These are phyloP conservation scores for Zea mays DNA, from an alignment of 176 grass and related monocot genomes.

Conservation along the genomic window DNA sequence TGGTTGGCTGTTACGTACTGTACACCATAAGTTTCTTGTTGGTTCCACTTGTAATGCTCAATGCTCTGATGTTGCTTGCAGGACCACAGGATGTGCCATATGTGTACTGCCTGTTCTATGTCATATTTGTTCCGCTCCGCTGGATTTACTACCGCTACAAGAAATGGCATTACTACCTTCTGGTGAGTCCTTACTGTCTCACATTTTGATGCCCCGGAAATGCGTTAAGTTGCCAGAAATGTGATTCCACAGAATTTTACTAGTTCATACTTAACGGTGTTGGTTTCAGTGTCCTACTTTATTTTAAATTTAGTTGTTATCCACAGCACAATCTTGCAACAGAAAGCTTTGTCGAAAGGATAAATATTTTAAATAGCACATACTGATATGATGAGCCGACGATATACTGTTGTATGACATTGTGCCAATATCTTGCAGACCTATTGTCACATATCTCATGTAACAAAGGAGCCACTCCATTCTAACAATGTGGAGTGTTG, in stretches of 20 bases:
- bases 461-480: background rate
- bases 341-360: background rate
- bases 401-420: background rate
- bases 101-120: conserved; percentile 92
- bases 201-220: background rate
- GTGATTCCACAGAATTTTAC: background rate
- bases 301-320: background rate
- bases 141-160: conserved; percentile 99
- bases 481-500: background rate
- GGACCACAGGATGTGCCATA: conserved; percentile 89
- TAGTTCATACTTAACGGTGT: background rate
- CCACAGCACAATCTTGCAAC: background rate
- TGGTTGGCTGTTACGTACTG: background rate
- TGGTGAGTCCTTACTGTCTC: conserved; percentile 49
- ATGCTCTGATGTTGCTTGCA: conserved; percentile 36
- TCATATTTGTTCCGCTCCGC: conserved; percentile 86
- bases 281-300: background rate
- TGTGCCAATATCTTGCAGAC: background rate
- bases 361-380: background rate
- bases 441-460: background rate
- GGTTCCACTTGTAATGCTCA: conserved; percentile 8
- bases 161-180: conserved; percentile 99
- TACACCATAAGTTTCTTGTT: conserved; percentile 7
- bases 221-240: background rate
- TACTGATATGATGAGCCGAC: background rate